Conservation (phyloP, 345 rosid genomes). For the Mangifera indica region DNA sequence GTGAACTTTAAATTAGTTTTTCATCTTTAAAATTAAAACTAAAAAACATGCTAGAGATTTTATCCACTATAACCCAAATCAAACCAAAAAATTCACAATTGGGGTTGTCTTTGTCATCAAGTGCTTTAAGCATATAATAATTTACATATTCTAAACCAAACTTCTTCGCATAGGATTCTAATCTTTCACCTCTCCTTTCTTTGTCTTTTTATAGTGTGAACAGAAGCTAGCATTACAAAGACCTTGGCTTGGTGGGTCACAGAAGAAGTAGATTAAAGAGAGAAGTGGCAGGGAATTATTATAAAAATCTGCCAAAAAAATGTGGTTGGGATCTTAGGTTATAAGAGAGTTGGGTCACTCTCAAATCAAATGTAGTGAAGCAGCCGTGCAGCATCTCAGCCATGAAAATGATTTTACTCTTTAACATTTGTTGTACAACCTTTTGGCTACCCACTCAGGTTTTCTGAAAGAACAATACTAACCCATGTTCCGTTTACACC, state of each 20-base stretch:
- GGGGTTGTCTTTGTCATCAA: conserved; percentile 28
- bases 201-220: conserved; percentile 30
- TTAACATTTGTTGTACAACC: conserved; percentile 7
- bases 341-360: background rate
- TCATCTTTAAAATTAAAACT: background rate
- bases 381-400: conserved; percentile 29
- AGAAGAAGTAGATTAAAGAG: conserved; percentile 17
- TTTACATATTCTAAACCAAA: conserved; percentile 20
- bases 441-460: conserved; percentile 7
- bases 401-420: conserved; percentile 34
- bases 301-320: background rate
- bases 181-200: conserved; percentile 29
- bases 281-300: conserved; percentile 19
- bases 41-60: conserved; percentile 26
- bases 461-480: background rate
- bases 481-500: conserved; percentile 10
- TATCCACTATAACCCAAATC: conserved; percentile 17
- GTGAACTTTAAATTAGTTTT: background rate
- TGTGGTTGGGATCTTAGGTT: background rate
- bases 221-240: conserved; percentile 11
- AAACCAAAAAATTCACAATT: conserved; percentile 3
- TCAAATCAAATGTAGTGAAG: conserved; percentile 18
- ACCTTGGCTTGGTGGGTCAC: conserved; percentile 24
- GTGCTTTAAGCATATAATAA: conserved; percentile 16
- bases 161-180: conserved; percentile 66